Percentiles rank a stretch among this genome's conserved stretches.
Conservation (phyloP, 495 filamentous ascomycete genomes). For the Xylaria nigripes region DNA sequence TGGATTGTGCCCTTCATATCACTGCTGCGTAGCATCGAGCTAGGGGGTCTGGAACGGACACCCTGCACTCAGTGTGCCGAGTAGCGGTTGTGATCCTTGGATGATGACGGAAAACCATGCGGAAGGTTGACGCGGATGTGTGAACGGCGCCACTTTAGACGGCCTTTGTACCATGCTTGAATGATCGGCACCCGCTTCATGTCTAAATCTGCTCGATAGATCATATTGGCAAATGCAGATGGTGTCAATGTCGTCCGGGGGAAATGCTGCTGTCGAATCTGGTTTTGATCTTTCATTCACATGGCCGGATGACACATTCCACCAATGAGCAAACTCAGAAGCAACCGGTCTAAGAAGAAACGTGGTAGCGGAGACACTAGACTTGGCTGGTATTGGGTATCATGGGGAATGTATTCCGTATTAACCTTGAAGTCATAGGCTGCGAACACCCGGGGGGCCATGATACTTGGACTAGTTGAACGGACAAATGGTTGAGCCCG, state of each 20-base stretch:
- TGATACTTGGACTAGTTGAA: background rate
- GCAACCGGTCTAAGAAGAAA: background rate
- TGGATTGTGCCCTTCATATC: background rate
- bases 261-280: background rate
- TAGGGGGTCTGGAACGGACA: background rate
- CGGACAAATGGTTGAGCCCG: background rate
- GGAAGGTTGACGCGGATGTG: background rate
- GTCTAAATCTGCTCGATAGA: background rate
- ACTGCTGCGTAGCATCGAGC: background rate
- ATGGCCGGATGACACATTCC: background rate
- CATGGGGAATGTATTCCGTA: background rate
- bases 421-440: background rate
- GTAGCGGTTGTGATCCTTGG: background rate
- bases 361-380: background rate
- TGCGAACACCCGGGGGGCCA: conserved; percentile 9
- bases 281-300: background rate
- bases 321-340: background rate
- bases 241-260: background rate
- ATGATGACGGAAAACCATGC: background rate
- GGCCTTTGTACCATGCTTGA: background rate
- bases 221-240: background rate
- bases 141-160: background rate
- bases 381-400: background rate
- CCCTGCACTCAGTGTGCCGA: background rate
- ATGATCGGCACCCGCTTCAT: background rate